Evolutionary conservation across 352 stramenopile genomes (phyloP), one percentile per base, ranked within the genome.

Genomic region (Phytophthora fragariae): DNA sequence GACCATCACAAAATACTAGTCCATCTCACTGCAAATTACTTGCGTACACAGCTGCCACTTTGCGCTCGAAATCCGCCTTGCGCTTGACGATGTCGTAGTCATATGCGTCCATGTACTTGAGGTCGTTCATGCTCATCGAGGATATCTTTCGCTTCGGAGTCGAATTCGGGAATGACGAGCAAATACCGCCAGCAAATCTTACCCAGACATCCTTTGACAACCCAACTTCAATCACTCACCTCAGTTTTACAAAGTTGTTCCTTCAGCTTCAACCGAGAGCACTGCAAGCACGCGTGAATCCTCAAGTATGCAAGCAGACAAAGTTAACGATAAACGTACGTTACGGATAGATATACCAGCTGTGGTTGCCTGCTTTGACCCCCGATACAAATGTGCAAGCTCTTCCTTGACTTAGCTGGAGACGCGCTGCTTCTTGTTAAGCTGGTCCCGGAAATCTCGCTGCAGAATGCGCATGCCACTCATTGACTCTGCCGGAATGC

Each of bases 51-150:
- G 70, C 46, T 14, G 70, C 65, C 12, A 86, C 56, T 79, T 92
- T 92, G 70, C 60, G 61, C 39, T 56, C n/a, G 59, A 90, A 88
- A 64, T 92, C 79, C 19, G 59, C 65, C 49, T 78, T 81, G 56
- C 84, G 82, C 57, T 80, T 74, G 33, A 55, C 31, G 24, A 77
- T 29, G 61, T 92, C 81, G 37, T 89, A 81, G 67, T 75, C 61
- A 29, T 87, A 87, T 27, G 81, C 73, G 21, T 87, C 81, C 53
- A 87, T 79, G 54, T 92, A 92, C 53, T 87, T 85, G 35, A 80
- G 78, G n/a, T 75, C 62, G 70, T 90, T 82, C 84, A 91, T 90
- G 49, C n/a, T 71, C 46, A 35, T 29, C n/a, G 8, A 49, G 33
- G n/a, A 21, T 57, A 27, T 35, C 54, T 68, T 58, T 53, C 12